phyloP scores from a whole-genome alignment of 2,329 filamentous ascomycete genomes.

The Pseudogymnoascus sp. region DNA sequence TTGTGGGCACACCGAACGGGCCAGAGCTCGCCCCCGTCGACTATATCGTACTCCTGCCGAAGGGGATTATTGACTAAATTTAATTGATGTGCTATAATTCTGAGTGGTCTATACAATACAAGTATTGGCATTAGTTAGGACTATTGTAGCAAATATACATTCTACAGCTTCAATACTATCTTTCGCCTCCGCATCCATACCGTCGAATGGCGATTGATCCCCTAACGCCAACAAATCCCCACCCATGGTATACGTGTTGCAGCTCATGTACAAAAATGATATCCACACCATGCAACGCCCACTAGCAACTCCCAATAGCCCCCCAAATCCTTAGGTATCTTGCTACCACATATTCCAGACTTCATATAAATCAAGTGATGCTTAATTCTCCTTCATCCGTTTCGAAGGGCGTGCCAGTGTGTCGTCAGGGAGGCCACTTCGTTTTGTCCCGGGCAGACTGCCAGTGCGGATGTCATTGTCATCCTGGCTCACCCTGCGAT shows the following conservation, averaged over 20 bases:
- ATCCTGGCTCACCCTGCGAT: slow-evolving; percentile 83
- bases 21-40: slow-evolving; percentile 59
- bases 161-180: background rate
- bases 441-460: slow-evolving; percentile 84
- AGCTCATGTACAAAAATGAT: background rate
- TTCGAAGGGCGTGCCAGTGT: slow-evolving; percentile 55
- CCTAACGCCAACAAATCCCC: background rate
- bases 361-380: background rate
- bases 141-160: background rate
- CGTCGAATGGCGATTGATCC: background rate
- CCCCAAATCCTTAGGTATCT: background rate
- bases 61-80: slow-evolving; percentile 47
- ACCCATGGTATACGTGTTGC: background rate
- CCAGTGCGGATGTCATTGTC: slow-evolving; percentile 92
- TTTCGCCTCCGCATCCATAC: background rate
- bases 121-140: background rate
- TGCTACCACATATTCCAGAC: background rate
- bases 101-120: background rate
- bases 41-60: slow-evolving; percentile 56
- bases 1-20: slow-evolving; percentile 52
- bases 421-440: slow-evolving; percentile 80
- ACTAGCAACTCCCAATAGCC: background rate
- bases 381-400: slow-evolving; percentile 47
- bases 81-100: background rate
- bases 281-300: background rate